Percentiles rank a stretch among this genome's conserved stretches.
These are phyloP conservation scores for Alternaria conjuncta DNA, from an alignment of 2,329 filamentous ascomycete species.

Conservation along the genomic window DNA sequence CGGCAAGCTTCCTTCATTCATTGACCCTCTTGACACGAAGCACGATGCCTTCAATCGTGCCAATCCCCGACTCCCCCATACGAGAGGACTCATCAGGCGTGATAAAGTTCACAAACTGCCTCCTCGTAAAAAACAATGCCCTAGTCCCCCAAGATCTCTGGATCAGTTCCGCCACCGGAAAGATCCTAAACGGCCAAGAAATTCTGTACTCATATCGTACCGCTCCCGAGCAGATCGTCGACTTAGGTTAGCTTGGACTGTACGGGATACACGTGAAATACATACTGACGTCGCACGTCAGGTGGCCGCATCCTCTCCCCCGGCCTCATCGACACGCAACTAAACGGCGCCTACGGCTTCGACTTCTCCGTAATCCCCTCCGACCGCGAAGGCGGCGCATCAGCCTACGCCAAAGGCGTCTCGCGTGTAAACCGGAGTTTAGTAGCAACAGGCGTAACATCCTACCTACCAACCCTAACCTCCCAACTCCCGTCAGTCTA, in stretches of 20 bases:
- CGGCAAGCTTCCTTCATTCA: conserved; percentile 11
- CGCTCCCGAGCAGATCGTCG: conserved; percentile 75
- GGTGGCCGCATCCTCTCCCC: conserved; percentile 81
- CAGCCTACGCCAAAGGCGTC: conserved; percentile 75
- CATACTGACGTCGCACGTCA: too few relatives aligned
- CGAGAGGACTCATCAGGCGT: conserved; percentile 56
- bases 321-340: conserved; percentile 87
- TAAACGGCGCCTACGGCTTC: conserved; percentile 92
- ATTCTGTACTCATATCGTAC: conserved; percentile 71
- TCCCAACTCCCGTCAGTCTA: conserved; percentile 84
- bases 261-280: too few relatives aligned
- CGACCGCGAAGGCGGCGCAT: conserved; percentile 60
- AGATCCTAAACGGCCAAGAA: conserved; percentile 75
- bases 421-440: conserved; percentile 73
- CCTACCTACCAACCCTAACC: conserved; percentile 84
- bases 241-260: conserved; percentile 59
- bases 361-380: conserved; percentile 84
- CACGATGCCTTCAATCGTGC: conserved; percentile 51
- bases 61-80: conserved; percentile 42
- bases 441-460: conserved; percentile 82
- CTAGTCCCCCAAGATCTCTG: conserved; percentile 83
- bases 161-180: conserved; percentile 82
- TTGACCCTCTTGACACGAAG: neutral
- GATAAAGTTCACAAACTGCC: conserved; percentile 89
- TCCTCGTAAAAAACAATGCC: conserved; percentile 70